phyloP scores from a whole-genome alignment of 2,329 filamentous ascomycete species.

The Alternaria solani region DNA sequence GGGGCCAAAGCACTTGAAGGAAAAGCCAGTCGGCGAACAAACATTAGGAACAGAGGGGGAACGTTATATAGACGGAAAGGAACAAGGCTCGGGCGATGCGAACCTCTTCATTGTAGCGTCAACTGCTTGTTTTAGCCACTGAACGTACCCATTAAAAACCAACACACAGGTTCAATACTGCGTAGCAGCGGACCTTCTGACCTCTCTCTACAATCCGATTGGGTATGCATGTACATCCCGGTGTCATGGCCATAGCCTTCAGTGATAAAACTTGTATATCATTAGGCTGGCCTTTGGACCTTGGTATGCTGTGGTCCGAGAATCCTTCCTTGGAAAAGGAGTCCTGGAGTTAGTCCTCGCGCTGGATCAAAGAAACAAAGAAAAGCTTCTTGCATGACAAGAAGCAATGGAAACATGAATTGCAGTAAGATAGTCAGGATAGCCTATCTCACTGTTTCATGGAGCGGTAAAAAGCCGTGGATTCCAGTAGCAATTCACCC shows the following conservation, averaged over 20 bases:
- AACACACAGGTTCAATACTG: not conserved
- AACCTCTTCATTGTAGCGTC: not conserved
- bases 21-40: not conserved
- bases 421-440: not conserved
- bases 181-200: not conserved
- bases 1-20: not conserved
- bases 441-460: not conserved
- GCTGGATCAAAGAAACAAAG: not conserved
- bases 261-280: not conserved
- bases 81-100: not conserved
- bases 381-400: slow-evolving; percentile 2
- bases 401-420: not conserved
- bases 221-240: not conserved
- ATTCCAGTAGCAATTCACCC: not conserved
- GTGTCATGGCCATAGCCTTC: not conserved
- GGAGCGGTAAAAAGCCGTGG: not conserved
- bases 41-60: not conserved
- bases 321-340: not conserved
- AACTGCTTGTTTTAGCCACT: not conserved
- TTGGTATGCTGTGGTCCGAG: not conserved
- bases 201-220: not conserved
- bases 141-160: not conserved
- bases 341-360: not conserved
- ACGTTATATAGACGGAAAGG: not conserved
- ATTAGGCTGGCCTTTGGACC: too few relatives aligned